phyloP scores from a whole-genome alignment of 768 basidiomycete species.

The Suillus alpinus region DNA sequence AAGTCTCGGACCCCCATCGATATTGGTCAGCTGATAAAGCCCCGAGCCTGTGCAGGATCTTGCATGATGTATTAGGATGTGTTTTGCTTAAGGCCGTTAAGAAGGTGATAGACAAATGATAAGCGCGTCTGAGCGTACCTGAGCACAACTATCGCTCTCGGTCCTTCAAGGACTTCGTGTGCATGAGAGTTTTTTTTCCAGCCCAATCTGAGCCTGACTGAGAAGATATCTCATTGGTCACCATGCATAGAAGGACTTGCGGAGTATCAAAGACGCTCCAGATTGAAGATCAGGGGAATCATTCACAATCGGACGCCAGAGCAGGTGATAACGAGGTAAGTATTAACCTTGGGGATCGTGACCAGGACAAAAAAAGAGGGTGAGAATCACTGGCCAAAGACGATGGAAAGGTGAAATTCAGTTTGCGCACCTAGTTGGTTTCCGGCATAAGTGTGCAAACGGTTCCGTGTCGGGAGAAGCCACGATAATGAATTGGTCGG shows the following conservation, averaged over 20 bases:
- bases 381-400: background rate
- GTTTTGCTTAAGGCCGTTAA: conserved; percentile 2
- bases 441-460: background rate
- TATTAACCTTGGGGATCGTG: background rate
- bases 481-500: background rate
- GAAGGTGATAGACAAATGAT: conserved; percentile 7
- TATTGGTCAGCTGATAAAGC: background rate
- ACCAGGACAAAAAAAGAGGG: background rate
- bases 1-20: background rate
- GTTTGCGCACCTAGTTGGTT: background rate
- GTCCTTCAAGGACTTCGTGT: too few species aligned
- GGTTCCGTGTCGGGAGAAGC: conserved; percentile 1
- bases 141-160: background rate
- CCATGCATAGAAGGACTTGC: background rate
- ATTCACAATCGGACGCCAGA: background rate
- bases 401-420: background rate
- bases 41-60: background rate
- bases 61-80: background rate
- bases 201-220: background rate
- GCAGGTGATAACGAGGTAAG: background rate
- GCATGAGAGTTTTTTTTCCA: background rate
- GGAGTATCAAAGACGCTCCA: background rate
- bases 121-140: conserved; percentile 1
- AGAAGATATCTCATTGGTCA: background rate
- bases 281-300: background rate